These are phyloP conservation scores for Alternaria tenuissima DNA, from an alignment of 2,329 filamentous ascomycete genomes.

Conservation along the genomic window DNA sequence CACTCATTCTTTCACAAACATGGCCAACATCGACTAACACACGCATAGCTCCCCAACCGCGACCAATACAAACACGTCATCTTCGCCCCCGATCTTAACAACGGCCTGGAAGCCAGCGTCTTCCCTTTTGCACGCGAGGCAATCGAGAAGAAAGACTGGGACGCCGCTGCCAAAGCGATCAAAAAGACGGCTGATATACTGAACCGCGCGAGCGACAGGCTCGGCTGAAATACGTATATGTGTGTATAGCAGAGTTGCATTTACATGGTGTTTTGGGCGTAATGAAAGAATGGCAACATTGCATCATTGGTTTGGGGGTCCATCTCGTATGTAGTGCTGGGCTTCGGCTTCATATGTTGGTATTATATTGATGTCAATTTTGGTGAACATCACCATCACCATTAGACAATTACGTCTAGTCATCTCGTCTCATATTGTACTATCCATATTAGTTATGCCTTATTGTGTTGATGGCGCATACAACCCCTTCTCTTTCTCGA, in stretches of 20 bases:
- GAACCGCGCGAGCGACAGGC: slow-evolving; percentile 63
- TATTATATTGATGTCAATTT: background rate
- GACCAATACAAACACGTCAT: slow-evolving; percentile 94
- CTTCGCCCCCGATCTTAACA: slow-evolving; percentile 84
- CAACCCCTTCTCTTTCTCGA: background rate
- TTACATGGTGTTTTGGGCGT: slow-evolving; percentile 2
- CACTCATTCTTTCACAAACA: background rate
- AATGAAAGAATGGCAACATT: background rate
- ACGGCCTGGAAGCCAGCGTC: slow-evolving; percentile 67
- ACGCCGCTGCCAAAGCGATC: slow-evolving; percentile 70
- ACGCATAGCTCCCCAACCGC: slow-evolving; percentile 71
- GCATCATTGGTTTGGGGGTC: background rate
- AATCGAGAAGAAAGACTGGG: slow-evolving; percentile 76
- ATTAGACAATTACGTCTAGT: background rate
- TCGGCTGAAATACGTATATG: slow-evolving; percentile 33
- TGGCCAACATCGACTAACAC: background rate
- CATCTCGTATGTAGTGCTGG: background rate
- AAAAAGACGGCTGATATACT: slow-evolving; percentile 76
- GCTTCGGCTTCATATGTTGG: background rate
- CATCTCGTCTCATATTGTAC: background rate
- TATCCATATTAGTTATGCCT: too few relatives aligned
- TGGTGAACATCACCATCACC: background rate
- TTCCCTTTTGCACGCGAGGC: slow-evolving; percentile 90
- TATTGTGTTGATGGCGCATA: too few relatives aligned
- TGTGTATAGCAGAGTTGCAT: slow-evolving; percentile 6